A percentile compares a stretch with the other conserved stretches of the same genome.
Evolutionary conservation across 805 yeast species (phyloP).

Genomic region (Komagataella phaffii): DNA sequence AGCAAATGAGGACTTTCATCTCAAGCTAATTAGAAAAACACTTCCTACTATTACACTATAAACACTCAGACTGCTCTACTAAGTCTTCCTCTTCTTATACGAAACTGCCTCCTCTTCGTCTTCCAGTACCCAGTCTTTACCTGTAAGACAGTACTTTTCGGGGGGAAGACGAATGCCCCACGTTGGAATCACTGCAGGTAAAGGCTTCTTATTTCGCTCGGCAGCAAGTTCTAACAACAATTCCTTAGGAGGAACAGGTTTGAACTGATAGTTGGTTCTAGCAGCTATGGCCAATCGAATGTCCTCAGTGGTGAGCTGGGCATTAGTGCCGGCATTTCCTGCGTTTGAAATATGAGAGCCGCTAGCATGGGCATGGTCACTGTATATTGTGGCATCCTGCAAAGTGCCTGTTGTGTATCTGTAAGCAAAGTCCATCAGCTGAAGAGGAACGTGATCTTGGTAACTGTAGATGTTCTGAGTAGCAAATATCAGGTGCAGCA

Average conservation of each 20-base stretch:
- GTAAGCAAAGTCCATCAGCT: slow-evolving; percentile 94
- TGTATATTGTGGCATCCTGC: slow-evolving; percentile 80
- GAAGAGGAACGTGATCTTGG: slow-evolving; percentile 93
- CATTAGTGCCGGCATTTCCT: slow-evolving; percentile 22
- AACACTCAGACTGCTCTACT: background rate
- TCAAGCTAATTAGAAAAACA: background rate
- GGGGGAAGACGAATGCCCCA: slow-evolving; percentile 95
- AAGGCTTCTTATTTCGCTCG: slow-evolving; percentile 77
- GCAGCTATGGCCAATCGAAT: slow-evolving; percentile 87
- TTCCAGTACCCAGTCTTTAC: slow-evolving; percentile 53
- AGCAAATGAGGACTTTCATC: background rate
- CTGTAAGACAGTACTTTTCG: slow-evolving; percentile 90
- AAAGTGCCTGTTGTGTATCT: slow-evolving; percentile 75
- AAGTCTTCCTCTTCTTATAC: slow-evolving; percentile 10
- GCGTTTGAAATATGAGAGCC: slow-evolving; percentile 21
- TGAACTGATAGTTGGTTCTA: slow-evolving; percentile 89
- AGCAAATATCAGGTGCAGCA: slow-evolving; percentile 82
- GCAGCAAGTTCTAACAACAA: slow-evolving; percentile 79
- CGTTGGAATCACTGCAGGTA: slow-evolving; percentile 83
- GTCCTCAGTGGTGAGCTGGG: slow-evolving; percentile 73
- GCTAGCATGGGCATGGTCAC: slow-evolving; percentile 56
- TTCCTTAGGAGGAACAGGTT: slow-evolving; percentile 93
- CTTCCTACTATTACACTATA: background rate
- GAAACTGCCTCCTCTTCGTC: slow-evolving; percentile 26
- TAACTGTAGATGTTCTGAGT: slow-evolving; percentile 85